Evolutionary conservation across 495 filamentous ascomycete genomes (phyloP).

Genomic region (Mytilinidion resinicola): DNA sequence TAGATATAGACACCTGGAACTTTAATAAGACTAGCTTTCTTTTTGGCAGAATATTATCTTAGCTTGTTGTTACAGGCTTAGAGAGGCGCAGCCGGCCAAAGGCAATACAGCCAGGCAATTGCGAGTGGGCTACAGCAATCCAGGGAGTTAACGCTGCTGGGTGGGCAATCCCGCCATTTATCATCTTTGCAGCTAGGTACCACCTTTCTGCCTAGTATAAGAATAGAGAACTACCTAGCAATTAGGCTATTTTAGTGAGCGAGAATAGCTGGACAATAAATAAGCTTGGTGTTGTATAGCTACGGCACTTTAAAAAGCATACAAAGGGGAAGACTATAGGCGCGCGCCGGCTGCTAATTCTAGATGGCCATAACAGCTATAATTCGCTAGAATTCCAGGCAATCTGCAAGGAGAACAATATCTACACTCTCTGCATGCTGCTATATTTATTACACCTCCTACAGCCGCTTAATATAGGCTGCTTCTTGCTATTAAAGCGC

Average conservation of each 20-base stretch:
- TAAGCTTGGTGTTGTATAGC: constrained; percentile 5
- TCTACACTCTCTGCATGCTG: no score
- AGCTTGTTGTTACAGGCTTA: not conserved
- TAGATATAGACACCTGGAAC: not conserved
- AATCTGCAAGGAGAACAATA: no score
- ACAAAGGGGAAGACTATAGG: not conserved
- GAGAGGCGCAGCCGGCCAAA: constrained; percentile 7
- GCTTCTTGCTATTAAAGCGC: no score
- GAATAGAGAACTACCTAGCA: not conserved
- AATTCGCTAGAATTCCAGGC: constrained; percentile 7
- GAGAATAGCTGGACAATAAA: constrained; percentile 11
- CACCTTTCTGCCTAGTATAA: constrained; percentile 8
- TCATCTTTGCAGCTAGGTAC: not conserved
- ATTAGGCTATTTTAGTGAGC: constrained; percentile 3
- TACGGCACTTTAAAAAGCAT: no score
- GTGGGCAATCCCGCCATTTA: constrained; percentile 10
- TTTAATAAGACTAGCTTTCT: not conserved
- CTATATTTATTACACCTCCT: no score
- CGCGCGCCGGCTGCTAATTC: constrained; percentile 5
- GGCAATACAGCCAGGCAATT: constrained; percentile 5
- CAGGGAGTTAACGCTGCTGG: constrained; percentile 1
- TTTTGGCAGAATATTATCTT: not conserved
- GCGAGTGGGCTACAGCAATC: constrained; percentile 15
- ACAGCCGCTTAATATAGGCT: no score
- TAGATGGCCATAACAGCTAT: constrained; percentile 22